Base-by-base conservation (phyloP, 345 rosid species). In the Lenwebbia sp. region DNA sequence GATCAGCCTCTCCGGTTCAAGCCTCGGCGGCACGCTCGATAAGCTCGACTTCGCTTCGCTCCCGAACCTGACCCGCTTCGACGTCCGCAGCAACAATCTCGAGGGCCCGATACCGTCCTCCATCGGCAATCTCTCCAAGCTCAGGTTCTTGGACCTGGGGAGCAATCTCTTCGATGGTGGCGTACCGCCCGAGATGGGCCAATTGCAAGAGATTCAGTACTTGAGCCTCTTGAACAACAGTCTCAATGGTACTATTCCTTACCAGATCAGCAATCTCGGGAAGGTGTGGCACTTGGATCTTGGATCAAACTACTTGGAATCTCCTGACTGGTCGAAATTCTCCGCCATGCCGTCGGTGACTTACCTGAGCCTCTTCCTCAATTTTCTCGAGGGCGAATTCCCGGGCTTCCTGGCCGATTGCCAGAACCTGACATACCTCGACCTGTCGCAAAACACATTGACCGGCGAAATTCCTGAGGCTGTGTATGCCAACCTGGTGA, bases 241-340 rank as follows among this genome's bases (percentile, higher is more conserved):
- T 19, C 78, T 70, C 88, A 89, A 85, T 22, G 94, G 93, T 28
- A 76, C 84, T 21, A 76, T 93, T 1, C 96, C 97, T 78, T 89
- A 44, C 55, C 92, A 90, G 85, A 52, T 95, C 7, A 87, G 90
- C 89, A 85, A 83, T 50, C 97, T 95, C 50, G 89, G 54, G 58
- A 92, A 94, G 88, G 88, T 91, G 87, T 10, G 90, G 88, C 83
- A 85, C 89, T 84, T 89, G 37, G 94, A 95, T 88, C 91, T 94
- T 41, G 98, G 98, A 86, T 88, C 62, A 13, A 95, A 95, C 87
- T 92, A 82, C 86, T 88, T 95, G 75, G 87, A 82, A 82, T 84
- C 93, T 44, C 90, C 93, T 44, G 92, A 93, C 23, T 92, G 93
- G 95, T 92, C 96, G 2, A 85, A 88, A 41, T 94, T 95, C 88